Conservation (phyloP, 2,329 filamentous ascomycete species). For the Pseudocercospora fuligena region DNA sequence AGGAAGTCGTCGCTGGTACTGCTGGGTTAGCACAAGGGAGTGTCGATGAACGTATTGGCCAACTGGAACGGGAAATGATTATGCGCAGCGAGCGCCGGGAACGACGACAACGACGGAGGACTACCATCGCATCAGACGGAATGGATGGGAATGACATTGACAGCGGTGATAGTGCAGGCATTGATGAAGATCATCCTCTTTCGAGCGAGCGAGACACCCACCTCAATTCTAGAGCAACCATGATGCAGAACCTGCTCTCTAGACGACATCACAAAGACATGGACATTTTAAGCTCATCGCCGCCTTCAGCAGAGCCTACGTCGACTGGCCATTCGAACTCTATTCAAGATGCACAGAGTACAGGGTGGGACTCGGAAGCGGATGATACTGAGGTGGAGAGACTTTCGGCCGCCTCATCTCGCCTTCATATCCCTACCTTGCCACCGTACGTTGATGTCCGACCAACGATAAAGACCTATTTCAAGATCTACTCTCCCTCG, state of each 20-base stretch:
- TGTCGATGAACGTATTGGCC: conserved; percentile 60
- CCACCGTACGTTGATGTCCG: conserved; percentile 60
- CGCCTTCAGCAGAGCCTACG: conserved; percentile 7
- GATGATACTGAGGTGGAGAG: conserved; percentile 25
- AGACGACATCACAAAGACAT: conserved; percentile 34
- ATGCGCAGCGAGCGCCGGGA: conserved; percentile 45
- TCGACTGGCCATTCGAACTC: neutral
- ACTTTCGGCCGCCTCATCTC: conserved; percentile 30
- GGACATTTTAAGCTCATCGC: conserved; percentile 27
- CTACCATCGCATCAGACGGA: conserved; percentile 23
- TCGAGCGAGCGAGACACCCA: conserved; percentile 5
- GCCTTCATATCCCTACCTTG: conserved; percentile 49
- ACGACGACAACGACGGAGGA: conserved; percentile 35
- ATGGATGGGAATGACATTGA: conserved; percentile 42
- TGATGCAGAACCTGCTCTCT: conserved; percentile 36
- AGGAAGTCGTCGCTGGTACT: conserved; percentile 48
- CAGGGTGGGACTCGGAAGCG: conserved; percentile 15
- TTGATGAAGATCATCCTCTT: conserved; percentile 43
- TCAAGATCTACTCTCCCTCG: conserved; percentile 65
- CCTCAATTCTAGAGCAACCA: conserved; percentile 24
- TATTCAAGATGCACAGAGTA: conserved; percentile 4
- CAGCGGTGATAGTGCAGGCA: conserved; percentile 52
- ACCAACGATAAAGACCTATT: conserved; percentile 64
- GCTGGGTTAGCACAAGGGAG: conserved; percentile 47
- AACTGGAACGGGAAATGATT: conserved; percentile 59